These are phyloP conservation scores for Rhodotorula glutinis DNA, from an alignment of 1,284 basidiomycete genomes.

Conservation along the genomic window DNA sequence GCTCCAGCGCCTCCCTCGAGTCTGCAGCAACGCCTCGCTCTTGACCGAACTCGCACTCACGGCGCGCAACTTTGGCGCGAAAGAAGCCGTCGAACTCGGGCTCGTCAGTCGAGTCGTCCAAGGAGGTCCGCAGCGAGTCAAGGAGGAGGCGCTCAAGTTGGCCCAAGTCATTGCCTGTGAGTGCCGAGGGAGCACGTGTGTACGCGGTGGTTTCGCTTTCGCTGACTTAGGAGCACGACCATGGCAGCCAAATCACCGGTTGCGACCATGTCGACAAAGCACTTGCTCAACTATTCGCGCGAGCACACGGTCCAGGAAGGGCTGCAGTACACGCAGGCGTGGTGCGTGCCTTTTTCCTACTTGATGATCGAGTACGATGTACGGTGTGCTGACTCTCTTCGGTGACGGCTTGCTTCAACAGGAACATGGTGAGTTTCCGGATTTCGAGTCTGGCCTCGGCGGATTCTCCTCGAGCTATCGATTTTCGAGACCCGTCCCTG, in stretches of 20 bases:
- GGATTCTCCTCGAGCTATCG: too few species aligned
- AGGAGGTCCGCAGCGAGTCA: constrained; percentile 55
- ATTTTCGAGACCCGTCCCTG: too few species aligned
- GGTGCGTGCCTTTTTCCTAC: constrained; percentile 9
- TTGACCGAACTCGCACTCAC: constrained; percentile 77
- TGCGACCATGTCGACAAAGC: constrained; percentile 77
- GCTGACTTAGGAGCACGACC: too few species aligned
- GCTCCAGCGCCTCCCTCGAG: constrained; percentile 77
- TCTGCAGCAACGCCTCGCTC: constrained; percentile 74
- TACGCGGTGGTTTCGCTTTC: too few species aligned
- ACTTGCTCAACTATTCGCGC: constrained; percentile 54
- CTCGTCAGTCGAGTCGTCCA: constrained; percentile 73
- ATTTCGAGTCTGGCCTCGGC: too few species aligned
- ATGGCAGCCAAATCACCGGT: constrained; percentile 66
- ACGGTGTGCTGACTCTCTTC: neutral
- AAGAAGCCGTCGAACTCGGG: constrained; percentile 69
- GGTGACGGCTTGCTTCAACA: neutral
- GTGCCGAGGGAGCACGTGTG: neutral
- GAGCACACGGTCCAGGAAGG: constrained; percentile 65
- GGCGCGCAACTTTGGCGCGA: constrained; percentile 64
- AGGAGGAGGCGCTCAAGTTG: constrained; percentile 59
- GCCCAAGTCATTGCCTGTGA: constrained; percentile 62
- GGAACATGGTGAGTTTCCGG: constrained; percentile 36
- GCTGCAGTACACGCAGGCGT: constrained; percentile 30
- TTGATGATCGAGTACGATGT: too few species aligned